Evolutionary conservation across 192 early-diverging fungal genomes (phyloP).

Genomic region (Chytriomyces sp.): DNA sequence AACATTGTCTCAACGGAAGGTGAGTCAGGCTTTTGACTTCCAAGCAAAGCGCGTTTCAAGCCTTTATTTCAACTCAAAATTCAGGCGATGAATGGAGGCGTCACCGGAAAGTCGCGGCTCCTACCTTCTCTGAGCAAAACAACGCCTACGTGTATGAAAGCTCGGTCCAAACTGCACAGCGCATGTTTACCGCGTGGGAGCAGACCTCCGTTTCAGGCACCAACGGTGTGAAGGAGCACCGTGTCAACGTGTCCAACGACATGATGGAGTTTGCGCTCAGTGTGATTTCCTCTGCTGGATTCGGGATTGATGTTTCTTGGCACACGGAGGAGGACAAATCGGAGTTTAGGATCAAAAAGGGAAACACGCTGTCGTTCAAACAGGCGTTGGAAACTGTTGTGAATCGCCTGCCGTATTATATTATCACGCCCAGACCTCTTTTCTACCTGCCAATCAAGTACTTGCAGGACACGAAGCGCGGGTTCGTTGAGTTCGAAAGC

Average conservation of each 20-base stretch:
- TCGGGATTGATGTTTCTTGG: slow-evolving; percentile 33
- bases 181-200: slow-evolving; percentile 32
- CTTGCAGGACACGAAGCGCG: not conserved
- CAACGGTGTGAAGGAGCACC: not conserved
- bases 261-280: slow-evolving; percentile 37
- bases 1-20: not conserved
- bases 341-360: not conserved
- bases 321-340: not conserved
- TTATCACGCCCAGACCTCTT: not conserved
- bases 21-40: not conserved
- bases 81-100: slow-evolving; percentile 33
- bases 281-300: slow-evolving; percentile 37
- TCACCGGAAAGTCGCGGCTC: slow-evolving; percentile 37
- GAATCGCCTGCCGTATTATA: slow-evolving; percentile 4
- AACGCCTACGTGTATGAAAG: slow-evolving; percentile 27
- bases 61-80: slow-evolving; percentile 38
- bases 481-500: slow-evolving; percentile 30
- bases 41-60: not conserved
- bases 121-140: slow-evolving; percentile 33
- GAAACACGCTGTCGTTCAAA: slow-evolving; percentile 26
- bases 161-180: slow-evolving; percentile 6
- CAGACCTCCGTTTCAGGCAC: not conserved
- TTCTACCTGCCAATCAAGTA: not conserved
- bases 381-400: slow-evolving; percentile 26
- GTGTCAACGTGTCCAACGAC: slow-evolving; percentile 23